phyloP scores from a whole-genome alignment of 441 rosid genomes.

The Brassica hybrid region DNA sequence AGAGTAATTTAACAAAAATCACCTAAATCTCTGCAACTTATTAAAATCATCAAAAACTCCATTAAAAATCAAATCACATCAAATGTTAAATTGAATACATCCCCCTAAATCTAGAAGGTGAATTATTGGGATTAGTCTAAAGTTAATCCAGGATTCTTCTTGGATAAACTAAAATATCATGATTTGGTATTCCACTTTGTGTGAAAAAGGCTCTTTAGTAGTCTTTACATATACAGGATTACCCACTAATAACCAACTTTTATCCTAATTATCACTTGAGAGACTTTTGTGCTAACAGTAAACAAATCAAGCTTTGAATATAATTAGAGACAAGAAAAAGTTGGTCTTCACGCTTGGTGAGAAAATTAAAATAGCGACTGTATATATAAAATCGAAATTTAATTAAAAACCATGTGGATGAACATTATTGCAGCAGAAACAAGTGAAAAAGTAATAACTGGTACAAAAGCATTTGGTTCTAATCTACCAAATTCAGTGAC shows the following conservation, averaged over 20 bases:
- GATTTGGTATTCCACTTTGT: slow-evolving; percentile 29
- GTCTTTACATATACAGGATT: slow-evolving; percentile 15
- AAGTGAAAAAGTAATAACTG: neutral
- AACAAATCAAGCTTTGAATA: slow-evolving; percentile 21
- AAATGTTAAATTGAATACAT: too few species aligned
- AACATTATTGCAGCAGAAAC: neutral
- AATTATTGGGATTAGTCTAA: slow-evolving; percentile 28
- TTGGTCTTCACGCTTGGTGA: neutral
- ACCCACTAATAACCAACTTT: slow-evolving; percentile 19
- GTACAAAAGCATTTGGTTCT: neutral
- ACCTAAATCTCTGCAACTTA: too few species aligned
- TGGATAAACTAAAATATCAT: neutral
- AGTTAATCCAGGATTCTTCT: slow-evolving; percentile 26
- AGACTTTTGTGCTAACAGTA: slow-evolving; percentile 28
- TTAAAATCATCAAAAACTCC: too few species aligned
- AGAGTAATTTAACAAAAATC: too few species aligned
- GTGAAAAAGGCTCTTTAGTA: slow-evolving; percentile 24
- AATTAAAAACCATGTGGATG: neutral
- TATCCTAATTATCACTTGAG: slow-evolving; percentile 31
- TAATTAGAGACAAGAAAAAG: slow-evolving; percentile 1
- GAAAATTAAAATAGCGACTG: neutral
- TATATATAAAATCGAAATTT: neutral
- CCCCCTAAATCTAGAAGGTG: slow-evolving; percentile 16
- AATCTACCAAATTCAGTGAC: neutral
- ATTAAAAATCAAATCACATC: too few species aligned